Evolutionary conservation across 176 grass and related monocot species (phyloP).

Genomic region (Musa troglodytarum): DNA sequence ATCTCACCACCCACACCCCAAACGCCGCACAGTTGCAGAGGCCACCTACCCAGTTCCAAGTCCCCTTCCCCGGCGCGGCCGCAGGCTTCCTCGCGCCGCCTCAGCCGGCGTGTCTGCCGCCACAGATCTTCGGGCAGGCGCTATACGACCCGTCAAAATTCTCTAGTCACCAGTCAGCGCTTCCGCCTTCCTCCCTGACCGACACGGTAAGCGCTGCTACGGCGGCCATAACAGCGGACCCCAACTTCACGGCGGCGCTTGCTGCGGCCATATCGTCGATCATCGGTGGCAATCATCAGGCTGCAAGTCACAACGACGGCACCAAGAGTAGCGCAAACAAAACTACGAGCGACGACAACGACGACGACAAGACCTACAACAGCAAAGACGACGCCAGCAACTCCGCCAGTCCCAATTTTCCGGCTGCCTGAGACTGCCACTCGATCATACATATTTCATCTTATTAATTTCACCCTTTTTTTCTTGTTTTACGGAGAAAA

Average conservation of each 20-base stretch:
- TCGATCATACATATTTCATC: too few species aligned
- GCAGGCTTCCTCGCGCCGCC: slow-evolving; percentile 7
- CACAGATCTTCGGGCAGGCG: not conserved
- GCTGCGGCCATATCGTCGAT: slow-evolving; percentile 78
- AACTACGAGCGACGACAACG: not conserved
- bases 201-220: slow-evolving; percentile 66
- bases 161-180: not conserved
- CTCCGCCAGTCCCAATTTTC: too few species aligned
- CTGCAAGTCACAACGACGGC: slow-evolving; percentile 4
- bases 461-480: too few species aligned
- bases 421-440: too few species aligned
- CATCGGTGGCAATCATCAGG: slow-evolving; percentile 39
- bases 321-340: slow-evolving; percentile 14
- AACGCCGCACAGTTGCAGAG: slow-evolving; percentile 34
- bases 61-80: not conserved
- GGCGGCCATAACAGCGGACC: slow-evolving; percentile 68
- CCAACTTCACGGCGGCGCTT: slow-evolving; percentile 68
- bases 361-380: not conserved
- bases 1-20: slow-evolving; percentile 69
- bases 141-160: not conserved
- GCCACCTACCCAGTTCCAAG: slow-evolving; percentile 28
- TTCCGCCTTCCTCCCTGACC: not conserved
- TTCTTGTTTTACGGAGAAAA: too few species aligned
- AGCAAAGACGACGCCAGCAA: slow-evolving; percentile 16
- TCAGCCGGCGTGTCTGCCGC: slow-evolving; percentile 15